Percentiles rank a stretch among this genome's conserved stretches.
These are phyloP conservation scores for Phytophthora idaei DNA, from an alignment of 352 stramenopile genomes.

Conservation along the genomic window DNA sequence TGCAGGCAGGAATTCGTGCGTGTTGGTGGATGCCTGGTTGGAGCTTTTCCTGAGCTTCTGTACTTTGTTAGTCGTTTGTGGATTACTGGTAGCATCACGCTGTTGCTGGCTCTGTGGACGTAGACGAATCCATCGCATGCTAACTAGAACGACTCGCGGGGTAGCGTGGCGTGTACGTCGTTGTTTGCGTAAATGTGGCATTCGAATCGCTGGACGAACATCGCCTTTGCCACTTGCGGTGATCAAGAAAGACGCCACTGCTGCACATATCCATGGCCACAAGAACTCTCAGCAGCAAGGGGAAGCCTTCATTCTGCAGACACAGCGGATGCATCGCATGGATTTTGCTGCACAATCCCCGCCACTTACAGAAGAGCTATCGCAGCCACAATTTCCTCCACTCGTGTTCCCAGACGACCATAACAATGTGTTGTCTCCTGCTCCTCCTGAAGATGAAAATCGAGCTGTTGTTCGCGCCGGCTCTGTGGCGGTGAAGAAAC, in stretches of 20 bases:
- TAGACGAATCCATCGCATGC: slow-evolving; percentile 4
- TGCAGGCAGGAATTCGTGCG: slow-evolving; percentile 49
- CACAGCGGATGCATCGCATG: slow-evolving; percentile 59
- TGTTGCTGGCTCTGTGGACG: slow-evolving; percentile 38
- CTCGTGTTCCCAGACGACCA: slow-evolving; percentile 15
- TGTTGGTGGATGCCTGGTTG: slow-evolving; percentile 71
- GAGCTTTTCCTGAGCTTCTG: slow-evolving; percentile 50
- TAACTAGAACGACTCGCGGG: slow-evolving; percentile 11
- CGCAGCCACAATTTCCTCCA: slow-evolving; percentile 1
- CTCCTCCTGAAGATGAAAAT: not conserved
- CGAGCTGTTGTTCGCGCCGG: not conserved
- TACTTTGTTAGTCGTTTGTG: slow-evolving; percentile 34
- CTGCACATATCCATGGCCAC: slow-evolving; percentile 66
- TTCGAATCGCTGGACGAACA: slow-evolving; percentile 25
- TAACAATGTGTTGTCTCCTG: not conserved
- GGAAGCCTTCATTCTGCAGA: slow-evolving; percentile 69
- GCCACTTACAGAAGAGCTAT: slow-evolving; percentile 3
- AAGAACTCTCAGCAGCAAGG: slow-evolving; percentile 82
- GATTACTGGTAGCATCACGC: slow-evolving; percentile 19
- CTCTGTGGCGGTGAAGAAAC: slow-evolving; percentile 20
- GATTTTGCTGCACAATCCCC: slow-evolving; percentile 38
- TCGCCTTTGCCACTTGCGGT: slow-evolving; percentile 61
- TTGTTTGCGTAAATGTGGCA: slow-evolving; percentile 18
- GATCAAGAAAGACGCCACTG: slow-evolving; percentile 71
- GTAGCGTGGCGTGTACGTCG: slow-evolving; percentile 11